Evolutionary conservation across 371 early-diverging fungal genomes (phyloP), one percentile per base, ranked within the genome.

Genomic region (Amoeboaphelidium occidentale): DNA sequence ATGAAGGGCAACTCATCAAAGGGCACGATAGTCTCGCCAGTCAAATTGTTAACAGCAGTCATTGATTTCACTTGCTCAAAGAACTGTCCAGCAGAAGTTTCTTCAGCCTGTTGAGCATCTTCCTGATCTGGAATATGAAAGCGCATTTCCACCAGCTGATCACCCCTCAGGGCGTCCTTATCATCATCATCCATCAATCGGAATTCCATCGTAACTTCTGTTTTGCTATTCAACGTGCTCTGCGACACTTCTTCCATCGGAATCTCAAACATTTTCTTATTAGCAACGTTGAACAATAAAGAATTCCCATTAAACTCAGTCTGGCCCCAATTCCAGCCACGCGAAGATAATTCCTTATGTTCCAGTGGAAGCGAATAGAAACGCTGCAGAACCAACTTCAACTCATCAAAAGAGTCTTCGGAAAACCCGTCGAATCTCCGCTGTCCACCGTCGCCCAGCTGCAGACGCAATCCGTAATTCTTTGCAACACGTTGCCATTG

Each of bases 261-360:
- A 28, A 96, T 58, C 58, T 93, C 93, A 59, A 93, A 89, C 64
- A 84, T 77, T 24, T 80, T 69, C 53, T 78, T 80, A 57, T 81
- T 79, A 23, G 70, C 67, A 22, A 81, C 81, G 48, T 68, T 77
- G 62, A 92, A 93, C 4, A 74, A 62, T 52, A 93, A 63, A 45
- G 75, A 66, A 23, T 72, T 68, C 23, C 81, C 82, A 71, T 81
- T 70, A 53, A 87, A 81, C 45, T 85, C 86, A 6, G 82, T 70
- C 61, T 76, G 74, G 43, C 91, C 96, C 93, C 96, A 92, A 68
- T 93, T 92, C 81, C 84, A 88, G 27, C 97, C 97, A 48, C 77
- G 79, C 6, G 89, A 63, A 49, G 84, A 80, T 43, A 80, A 56
- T 49, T 96, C 93, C 51, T 75, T 79, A 12, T 64, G 54, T 56